Evolutionary conservation across 495 filamentous ascomycete species (phyloP).

Genomic region (Talaromyces liani): DNA sequence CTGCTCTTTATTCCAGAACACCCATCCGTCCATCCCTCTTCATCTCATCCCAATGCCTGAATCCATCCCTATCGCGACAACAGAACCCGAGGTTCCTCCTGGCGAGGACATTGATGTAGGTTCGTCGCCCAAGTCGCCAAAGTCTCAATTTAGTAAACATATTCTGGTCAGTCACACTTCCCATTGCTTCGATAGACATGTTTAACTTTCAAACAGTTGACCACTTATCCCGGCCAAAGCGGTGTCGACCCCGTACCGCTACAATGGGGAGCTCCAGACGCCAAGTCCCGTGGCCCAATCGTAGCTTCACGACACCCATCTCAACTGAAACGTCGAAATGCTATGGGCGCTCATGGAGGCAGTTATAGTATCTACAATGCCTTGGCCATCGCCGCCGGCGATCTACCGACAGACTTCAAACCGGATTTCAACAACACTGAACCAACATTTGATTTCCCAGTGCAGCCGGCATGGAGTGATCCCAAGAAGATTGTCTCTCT

Average conservation of each 20-base stretch:
- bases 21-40: background rate
- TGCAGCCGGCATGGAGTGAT: slow-evolving; percentile 84
- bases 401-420: slow-evolving; percentile 76
- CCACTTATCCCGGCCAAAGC: slow-evolving; percentile 89
- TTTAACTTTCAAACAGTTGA: slow-evolving; percentile 35
- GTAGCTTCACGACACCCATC: slow-evolving; percentile 71
- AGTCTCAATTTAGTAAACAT: slow-evolving; percentile 32
- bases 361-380: slow-evolving; percentile 98
- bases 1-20: slow-evolving; percentile 2
- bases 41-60: background rate
- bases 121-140: slow-evolving; percentile 18
- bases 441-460: slow-evolving; percentile 79
- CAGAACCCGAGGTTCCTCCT: background rate
- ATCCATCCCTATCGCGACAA: background rate
- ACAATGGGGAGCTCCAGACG: slow-evolving; percentile 79
- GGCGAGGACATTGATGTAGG: background rate
- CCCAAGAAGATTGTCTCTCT: slow-evolving; percentile 95
- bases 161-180: slow-evolving; percentile 27
- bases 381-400: slow-evolving; percentile 82
- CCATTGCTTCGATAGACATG: background rate
- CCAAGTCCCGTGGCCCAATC: slow-evolving; percentile 73
- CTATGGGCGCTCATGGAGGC: slow-evolving; percentile 83
- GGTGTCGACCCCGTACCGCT: slow-evolving; percentile 86
- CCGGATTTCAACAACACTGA: slow-evolving; percentile 94
- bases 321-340: slow-evolving; percentile 82